Evolutionary conservation across 192 early-diverging fungal genomes (phyloP).

Genomic region (Martensiomyces pterosporus): DNA sequence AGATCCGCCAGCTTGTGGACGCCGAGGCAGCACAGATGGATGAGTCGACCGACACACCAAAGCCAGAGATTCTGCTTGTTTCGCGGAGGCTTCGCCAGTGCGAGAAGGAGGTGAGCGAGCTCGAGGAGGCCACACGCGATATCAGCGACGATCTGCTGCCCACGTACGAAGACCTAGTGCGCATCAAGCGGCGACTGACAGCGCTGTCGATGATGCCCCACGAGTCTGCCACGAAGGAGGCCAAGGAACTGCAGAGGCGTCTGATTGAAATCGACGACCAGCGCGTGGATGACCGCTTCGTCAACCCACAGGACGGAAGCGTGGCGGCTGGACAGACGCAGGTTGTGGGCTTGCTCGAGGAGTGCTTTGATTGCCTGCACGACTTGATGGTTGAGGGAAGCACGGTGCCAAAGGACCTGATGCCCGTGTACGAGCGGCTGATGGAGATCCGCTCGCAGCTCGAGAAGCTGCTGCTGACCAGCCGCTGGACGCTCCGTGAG

Average conservation of each 20-base stretch:
- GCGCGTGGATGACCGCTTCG: conserved; percentile 77
- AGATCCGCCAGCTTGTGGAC: conserved; percentile 58
- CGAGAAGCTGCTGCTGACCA: conserved; percentile 69
- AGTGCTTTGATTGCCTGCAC: conserved; percentile 77
- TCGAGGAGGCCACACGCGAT: conserved; percentile 55
- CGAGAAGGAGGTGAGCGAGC: conserved; percentile 34
- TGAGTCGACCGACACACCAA: neutral
- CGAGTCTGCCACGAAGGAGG: conserved; percentile 18
- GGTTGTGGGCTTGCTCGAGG: conserved; percentile 75
- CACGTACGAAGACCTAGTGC: conserved; percentile 65
- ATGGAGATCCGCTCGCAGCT: conserved; percentile 69
- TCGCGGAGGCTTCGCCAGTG: conserved; percentile 48
- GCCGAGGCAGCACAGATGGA: conserved; percentile 33
- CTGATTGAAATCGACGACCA: conserved; percentile 74
- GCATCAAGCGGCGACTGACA: conserved; percentile 60
- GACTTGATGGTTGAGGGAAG: conserved; percentile 71
- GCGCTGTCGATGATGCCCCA: conserved; percentile 35
- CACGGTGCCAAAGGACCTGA: conserved; percentile 58
- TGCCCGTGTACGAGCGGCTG: conserved; percentile 57
- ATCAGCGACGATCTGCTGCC: conserved; percentile 72
- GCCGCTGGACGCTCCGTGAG: conserved; percentile 75
- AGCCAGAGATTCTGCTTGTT: conserved; percentile 39
- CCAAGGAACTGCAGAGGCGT: conserved; percentile 61
- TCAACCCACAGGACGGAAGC: conserved; percentile 57
- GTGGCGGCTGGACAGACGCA: conserved; percentile 79